phyloP scores from a whole-genome alignment of 805 yeast species.

The Ascoidea rubescens region DNA sequence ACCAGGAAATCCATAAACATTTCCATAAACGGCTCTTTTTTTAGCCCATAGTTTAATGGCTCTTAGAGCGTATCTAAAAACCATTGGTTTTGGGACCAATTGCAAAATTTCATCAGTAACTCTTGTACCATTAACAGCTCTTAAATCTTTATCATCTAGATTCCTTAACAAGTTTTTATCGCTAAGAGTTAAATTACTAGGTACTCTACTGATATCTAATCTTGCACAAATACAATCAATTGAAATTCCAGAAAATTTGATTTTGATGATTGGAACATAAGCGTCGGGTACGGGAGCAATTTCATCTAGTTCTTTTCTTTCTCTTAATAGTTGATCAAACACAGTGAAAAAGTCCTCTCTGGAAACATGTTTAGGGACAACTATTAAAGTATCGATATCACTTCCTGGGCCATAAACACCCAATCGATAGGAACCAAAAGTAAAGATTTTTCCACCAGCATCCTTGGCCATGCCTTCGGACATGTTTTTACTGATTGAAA shows the following conservation, averaged over 20 bases:
- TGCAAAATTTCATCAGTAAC: constrained; percentile 90
- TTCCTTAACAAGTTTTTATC: constrained; percentile 80
- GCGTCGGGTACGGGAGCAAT: constrained; percentile 93
- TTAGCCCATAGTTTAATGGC: constrained; percentile 97
- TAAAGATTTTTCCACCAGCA: constrained; percentile 96
- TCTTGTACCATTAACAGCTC: constrained; percentile 90
- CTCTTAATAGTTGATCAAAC: constrained; percentile 54
- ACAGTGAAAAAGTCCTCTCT: constrained; percentile 82
- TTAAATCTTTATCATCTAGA: constrained; percentile 79
- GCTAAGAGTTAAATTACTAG: constrained; percentile 55
- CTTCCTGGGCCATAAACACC: constrained; percentile 98
- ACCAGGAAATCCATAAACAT: constrained; percentile 95
- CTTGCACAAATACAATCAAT: constrained; percentile 84
- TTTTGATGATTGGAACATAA: constrained; percentile 90
- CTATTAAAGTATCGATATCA: constrained; percentile 94
- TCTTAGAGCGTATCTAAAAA: constrained; percentile 82
- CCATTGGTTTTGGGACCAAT: constrained; percentile 84
- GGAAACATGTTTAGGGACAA: constrained; percentile 89
- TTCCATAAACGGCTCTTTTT: constrained; percentile 85
- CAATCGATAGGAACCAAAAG: constrained; percentile 85
- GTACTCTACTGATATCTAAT: constrained; percentile 74
- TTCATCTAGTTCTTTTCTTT: constrained; percentile 76
- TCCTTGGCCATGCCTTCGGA: constrained; percentile 95
- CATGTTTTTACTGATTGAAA: constrained; percentile 76
- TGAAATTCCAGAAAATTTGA: constrained; percentile 81